Evolutionary conservation across 2,329 filamentous ascomycete species (phyloP), one percentile per base, ranked within the genome.

Genomic region (Penicillium freii): DNA sequence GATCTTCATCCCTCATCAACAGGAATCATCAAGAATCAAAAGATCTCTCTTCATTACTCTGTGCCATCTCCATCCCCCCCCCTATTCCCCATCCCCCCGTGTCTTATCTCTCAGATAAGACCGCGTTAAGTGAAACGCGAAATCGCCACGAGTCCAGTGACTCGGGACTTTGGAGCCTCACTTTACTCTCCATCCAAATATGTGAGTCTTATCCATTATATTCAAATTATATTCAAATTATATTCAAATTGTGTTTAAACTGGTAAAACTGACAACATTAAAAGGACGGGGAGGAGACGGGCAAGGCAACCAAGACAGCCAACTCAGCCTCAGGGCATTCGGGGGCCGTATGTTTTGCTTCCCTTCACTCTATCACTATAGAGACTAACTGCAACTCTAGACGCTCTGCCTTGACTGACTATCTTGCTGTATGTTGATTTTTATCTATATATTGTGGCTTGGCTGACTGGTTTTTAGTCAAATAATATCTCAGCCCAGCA

Each of bases 391-490:
- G 19, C n/a, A 27, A 33, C 40, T 25, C 9, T 56, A 82, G 80
- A 31, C 86, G 86, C 63, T 88, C 85, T 57, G 87, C 87, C 13
- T 75, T 89, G 67, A 89, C 86, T 7, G 85, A 88, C 68, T 89
- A 88, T 66, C 75, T 88, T 53, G 86, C 86, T 48, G 84, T 84
- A 75, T 70, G 81, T 75, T 43, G 15, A 38, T 17, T 3, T 17
- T 6, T 15, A 21, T 38, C 15, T 31, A 11, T 36, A 13, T 15
- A 17, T 3, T 15, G 5, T 39, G 11, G 4, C 10, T 21, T 38
- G 17, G 15, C 17, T 48, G 13, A 55, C 46, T 17, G 8, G 3
- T 9, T 40, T 40, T 11, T 56, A 83, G 77, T 82, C 85, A 17
- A 86, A 87, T 74, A 87, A 87, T 66, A 87, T 87, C 66, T 87